A percentile compares a stretch with the other conserved stretches of the same genome.
Conservation (phyloP, 306 rosid species). For the Mimosa pudica region DNA sequence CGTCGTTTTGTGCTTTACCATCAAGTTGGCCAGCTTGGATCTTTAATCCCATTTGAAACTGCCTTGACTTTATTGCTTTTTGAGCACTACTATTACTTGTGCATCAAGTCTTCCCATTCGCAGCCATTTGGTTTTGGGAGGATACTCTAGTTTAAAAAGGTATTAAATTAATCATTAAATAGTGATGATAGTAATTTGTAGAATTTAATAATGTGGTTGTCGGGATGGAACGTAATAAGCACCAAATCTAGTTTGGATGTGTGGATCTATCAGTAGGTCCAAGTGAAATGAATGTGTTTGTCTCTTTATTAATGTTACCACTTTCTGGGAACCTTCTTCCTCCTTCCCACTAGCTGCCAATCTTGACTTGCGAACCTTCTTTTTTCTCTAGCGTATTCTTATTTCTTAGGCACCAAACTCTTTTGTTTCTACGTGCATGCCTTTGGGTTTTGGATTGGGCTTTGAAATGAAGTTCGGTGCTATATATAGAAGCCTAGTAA, state of each 20-base stretch:
- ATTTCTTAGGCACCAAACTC: not conserved
- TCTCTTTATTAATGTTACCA: not conserved
- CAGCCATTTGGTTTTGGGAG: conserved; percentile 2
- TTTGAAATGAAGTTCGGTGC: not conserved
- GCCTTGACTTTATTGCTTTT: conserved; percentile 26
- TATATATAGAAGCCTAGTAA: not conserved
- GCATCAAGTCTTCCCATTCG: conserved; percentile 1
- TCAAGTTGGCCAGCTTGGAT: conserved; percentile 41
- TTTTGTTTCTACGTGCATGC: not conserved
- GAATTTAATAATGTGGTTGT: not conserved
- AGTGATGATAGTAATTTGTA: not conserved
- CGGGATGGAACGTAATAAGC: conserved; percentile 20
- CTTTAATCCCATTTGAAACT: conserved; percentile 26
- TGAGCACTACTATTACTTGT: conserved; percentile 32
- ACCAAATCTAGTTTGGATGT: not conserved
- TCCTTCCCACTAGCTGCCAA: conserved; percentile 37
- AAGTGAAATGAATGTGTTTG: conserved; percentile 56
- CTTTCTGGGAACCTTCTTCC: conserved; percentile 52
- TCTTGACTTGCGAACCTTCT: conserved; percentile 31
- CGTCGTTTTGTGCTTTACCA: not conserved
- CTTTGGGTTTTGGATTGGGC: not conserved
- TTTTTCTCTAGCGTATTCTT: not conserved
- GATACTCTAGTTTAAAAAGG: not conserved
- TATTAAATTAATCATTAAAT: not conserved
- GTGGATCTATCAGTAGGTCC: conserved; percentile 35